phyloP scores from a whole-genome alignment of 2,329 filamentous ascomycete genomes.

The Exophiala oligosperma region DNA sequence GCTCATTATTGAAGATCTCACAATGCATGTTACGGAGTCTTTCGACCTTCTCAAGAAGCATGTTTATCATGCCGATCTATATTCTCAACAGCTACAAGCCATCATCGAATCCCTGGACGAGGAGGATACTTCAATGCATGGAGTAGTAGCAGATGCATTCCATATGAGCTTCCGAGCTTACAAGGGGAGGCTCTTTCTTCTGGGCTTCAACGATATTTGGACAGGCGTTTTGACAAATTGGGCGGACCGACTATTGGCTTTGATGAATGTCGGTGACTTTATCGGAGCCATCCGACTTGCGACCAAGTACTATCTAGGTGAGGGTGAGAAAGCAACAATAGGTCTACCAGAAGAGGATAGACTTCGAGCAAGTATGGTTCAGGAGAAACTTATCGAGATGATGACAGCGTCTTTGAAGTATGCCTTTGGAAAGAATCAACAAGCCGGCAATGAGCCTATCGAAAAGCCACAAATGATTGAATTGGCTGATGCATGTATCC shows the following conservation, averaged over 20 bases:
- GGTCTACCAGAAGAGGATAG: constrained; percentile 82
- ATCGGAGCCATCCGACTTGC: constrained; percentile 87
- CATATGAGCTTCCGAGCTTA: constrained; percentile 97
- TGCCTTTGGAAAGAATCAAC: constrained; percentile 68
- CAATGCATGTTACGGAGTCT: constrained; percentile 87
- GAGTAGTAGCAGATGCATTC: constrained; percentile 94
- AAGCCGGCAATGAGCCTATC: constrained; percentile 50
- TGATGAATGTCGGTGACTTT: constrained; percentile 97
- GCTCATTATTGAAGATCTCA: constrained; percentile 86
- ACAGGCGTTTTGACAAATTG: constrained; percentile 94
- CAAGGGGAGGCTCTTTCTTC: constrained; percentile 86
- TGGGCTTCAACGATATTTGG: constrained; percentile 91
- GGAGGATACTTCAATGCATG: constrained; percentile 85
- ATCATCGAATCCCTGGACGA: constrained; percentile 89
- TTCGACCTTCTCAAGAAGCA: constrained; percentile 91
- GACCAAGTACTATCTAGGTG: constrained; percentile 86
- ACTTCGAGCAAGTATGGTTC: constrained; percentile 76
- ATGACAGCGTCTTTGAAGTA: constrained; percentile 90
- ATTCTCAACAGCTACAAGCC: constrained; percentile 79
- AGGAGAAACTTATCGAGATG: constrained; percentile 87
- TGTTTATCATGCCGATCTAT: constrained; percentile 87
- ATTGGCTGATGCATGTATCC: constrained; percentile 79
- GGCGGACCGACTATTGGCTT: constrained; percentile 87
- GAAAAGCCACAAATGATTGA: constrained; percentile 68
- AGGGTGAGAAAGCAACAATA: constrained; percentile 90